phyloP scores from a whole-genome alignment of 2,329 filamentous ascomycete species.

The Dothiorella sarmentorum region DNA sequence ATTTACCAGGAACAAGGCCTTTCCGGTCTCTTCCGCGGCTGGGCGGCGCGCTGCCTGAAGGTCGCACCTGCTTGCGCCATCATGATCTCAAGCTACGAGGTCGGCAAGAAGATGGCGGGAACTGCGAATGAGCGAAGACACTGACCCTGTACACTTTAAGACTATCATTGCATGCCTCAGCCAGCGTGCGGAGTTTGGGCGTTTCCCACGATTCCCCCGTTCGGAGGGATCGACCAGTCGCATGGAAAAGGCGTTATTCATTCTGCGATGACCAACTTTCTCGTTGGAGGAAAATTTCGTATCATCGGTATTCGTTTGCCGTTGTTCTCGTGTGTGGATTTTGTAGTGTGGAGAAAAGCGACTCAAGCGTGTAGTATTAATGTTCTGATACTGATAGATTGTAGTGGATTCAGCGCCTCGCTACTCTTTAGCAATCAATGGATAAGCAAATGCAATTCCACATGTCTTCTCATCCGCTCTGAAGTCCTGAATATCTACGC shows the following conservation, averaged over 20 bases:
- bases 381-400: neutral
- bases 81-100: slow-evolving; percentile 98
- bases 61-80: slow-evolving; percentile 96
- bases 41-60: slow-evolving; percentile 87
- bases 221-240: neutral
- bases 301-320: too few species aligned
- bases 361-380: neutral
- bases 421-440: too few species aligned
- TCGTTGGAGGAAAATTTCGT: too few species aligned
- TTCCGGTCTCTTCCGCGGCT: slow-evolving; percentile 81
- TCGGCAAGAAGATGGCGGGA: slow-evolving; percentile 84
- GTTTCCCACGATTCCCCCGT: neutral
- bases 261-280: neutral
- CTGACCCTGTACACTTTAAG: neutral
- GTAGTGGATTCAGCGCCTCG: neutral
- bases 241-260: slow-evolving; percentile 4
- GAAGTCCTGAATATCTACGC: too few species aligned
- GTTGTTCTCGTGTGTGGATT: too few species aligned
- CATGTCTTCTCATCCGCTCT: too few species aligned
- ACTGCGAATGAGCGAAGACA: slow-evolving; percentile 61
- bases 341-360: too few species aligned
- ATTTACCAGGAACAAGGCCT: slow-evolving; percentile 85
- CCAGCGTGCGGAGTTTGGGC: neutral
- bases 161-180: neutral
- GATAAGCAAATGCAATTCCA: too few species aligned